Percentiles rank a stretch among this genome's conserved stretches.
These are phyloP conservation scores for Wickerhamiella shivajii DNA, from an alignment of 805 yeast species.

Conservation along the genomic window DNA sequence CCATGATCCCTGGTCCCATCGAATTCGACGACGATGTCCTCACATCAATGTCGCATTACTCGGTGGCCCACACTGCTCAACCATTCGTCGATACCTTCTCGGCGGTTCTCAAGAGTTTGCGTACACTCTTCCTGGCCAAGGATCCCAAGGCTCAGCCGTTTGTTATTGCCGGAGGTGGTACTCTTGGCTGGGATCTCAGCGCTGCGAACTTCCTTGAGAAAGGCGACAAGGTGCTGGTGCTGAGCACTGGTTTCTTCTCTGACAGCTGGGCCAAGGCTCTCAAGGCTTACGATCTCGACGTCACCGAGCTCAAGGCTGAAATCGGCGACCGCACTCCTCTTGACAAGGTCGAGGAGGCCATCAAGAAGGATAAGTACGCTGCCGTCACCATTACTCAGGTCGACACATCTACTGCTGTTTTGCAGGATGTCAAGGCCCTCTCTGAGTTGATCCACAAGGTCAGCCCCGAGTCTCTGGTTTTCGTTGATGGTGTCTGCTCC, in stretches of 20 bases:
- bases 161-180: conserved; percentile 81
- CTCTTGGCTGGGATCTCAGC: conserved; percentile 87
- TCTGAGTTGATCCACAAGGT: conserved; percentile 43
- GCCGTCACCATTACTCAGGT: conserved; percentile 84
- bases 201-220: conserved; percentile 56
- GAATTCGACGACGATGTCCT: conserved; percentile 70
- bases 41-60: conserved; percentile 65
- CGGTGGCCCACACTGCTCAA: conserved; percentile 82
- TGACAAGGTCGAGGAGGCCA: conserved; percentile 38
- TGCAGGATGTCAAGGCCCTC: conserved; percentile 51
- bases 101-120: conserved; percentile 46
- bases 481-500: conserved; percentile 93
- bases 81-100: conserved; percentile 67
- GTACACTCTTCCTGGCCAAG: conserved; percentile 60
- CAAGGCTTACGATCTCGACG: conserved; percentile 56
- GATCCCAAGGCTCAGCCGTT: conserved; percentile 60
- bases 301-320: conserved; percentile 55
- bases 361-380: conserved; percentile 39
- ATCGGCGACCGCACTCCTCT: conserved; percentile 59
- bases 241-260: conserved; percentile 81
- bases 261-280: conserved; percentile 71
- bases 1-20: conserved; percentile 77
- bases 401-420: conserved; percentile 93
- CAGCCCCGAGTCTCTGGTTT: conserved; percentile 67
- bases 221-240: conserved; percentile 61